Evolutionary conservation across 1,284 basidiomycete species (phyloP).

Genomic region (Puccinia horiana): DNA sequence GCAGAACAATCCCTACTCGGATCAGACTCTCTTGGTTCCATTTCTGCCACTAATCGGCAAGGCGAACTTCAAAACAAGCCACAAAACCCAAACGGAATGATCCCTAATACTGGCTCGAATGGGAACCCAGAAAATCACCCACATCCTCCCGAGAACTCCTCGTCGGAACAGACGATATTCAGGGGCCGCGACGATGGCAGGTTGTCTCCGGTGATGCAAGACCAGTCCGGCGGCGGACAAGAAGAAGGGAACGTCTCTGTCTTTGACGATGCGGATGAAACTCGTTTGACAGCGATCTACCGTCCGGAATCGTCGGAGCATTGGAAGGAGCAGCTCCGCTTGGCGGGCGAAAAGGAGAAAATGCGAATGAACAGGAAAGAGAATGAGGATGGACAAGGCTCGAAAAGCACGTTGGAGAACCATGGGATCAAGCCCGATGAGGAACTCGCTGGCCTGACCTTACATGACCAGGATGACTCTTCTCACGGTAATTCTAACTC

Average conservation of each 20-base stretch:
- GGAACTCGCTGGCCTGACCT: conserved; percentile 29
- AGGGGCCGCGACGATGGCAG: neutral
- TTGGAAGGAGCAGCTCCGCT: conserved; percentile 70
- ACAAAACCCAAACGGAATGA: conserved; percentile 49
- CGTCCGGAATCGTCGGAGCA: conserved; percentile 76
- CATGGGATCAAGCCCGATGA: conserved; percentile 23
- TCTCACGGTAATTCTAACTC: neutral
- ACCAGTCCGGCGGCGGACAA: neutral
- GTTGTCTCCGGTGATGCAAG: neutral
- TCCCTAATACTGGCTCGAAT: neutral
- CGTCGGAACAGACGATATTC: neutral
- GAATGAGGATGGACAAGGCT: conserved; percentile 58
- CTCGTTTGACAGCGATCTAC: conserved; percentile 77
- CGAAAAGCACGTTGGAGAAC: neutral
- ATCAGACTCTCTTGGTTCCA: neutral
- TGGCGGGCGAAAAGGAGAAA: conserved; percentile 51
- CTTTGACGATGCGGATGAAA: conserved; percentile 63
- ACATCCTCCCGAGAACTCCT: neutral
- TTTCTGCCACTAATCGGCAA: neutral
- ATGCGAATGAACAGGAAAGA: conserved; percentile 6
- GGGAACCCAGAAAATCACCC: neutral
- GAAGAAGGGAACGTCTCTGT: conserved; percentile 27
- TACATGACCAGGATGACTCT: conserved; percentile 21
- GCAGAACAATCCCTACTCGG: conserved; percentile 4
- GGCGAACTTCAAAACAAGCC: neutral